Conservation (phyloP, 805 yeast species). For the Spencermartinsiella europaea region DNA sequence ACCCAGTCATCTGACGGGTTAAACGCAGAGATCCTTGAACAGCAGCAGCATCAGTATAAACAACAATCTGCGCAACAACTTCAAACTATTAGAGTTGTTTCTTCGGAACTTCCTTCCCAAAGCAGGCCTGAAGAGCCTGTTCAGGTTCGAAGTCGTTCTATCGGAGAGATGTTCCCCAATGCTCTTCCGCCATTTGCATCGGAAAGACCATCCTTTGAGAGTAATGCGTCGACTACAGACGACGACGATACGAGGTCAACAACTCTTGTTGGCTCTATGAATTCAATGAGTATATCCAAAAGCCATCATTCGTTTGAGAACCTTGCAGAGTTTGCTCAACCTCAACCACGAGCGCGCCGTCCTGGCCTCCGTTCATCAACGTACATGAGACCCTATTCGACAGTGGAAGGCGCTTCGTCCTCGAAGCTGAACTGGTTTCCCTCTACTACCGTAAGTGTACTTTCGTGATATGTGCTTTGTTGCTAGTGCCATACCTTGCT, state of each 20-base stretch:
- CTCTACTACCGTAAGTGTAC: too few relatives aligned
- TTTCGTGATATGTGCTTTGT: too few relatives aligned
- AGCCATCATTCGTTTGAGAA: conserved; percentile 3
- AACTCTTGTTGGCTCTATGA: neutral
- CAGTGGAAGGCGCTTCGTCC: conserved; percentile 11
- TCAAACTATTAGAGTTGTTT: neutral
- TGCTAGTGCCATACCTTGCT: neutral
- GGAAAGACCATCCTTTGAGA: neutral
- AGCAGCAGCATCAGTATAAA: neutral
- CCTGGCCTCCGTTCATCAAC: neutral
- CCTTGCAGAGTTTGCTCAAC: conserved; percentile 1
- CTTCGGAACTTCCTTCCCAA: neutral
- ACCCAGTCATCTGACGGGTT: conserved; percentile 8
- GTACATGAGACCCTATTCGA: conserved; percentile 14
- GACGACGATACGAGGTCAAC: neutral
- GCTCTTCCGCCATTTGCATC: neutral
- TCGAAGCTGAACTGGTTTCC: conserved; percentile 2
- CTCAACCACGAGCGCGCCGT: conserved; percentile 1
- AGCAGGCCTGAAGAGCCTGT: too few relatives aligned
- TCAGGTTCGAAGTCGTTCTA: neutral
- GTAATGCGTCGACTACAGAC: neutral
- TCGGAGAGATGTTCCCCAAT: neutral
- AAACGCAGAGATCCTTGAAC: neutral
- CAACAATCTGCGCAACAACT: neutral
- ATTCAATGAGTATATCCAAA: neutral